A percentile compares a stretch with the other conserved stretches of the same genome.
Evolutionary conservation across 1,139 yeast genomes (phyloP).

Genomic region (Pichia sp.): DNA sequence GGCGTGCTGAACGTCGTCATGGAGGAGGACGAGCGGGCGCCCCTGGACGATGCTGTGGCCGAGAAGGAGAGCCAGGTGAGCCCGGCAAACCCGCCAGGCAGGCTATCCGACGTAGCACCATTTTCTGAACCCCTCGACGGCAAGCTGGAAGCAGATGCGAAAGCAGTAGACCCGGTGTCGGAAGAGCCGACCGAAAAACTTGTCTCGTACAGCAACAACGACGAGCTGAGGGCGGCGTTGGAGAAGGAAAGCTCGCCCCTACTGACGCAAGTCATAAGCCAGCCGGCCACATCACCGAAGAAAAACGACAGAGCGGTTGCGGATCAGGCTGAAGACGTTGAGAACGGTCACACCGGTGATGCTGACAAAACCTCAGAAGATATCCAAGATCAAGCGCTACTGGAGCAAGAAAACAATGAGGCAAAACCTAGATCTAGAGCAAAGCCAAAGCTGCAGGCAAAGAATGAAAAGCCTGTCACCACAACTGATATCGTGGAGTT

Average conservation of each 20-base stretch:
- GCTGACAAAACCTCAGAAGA: not conserved
- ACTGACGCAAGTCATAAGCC: not conserved
- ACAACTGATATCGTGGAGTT: slow-evolving; percentile 2
- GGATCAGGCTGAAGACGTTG: not conserved
- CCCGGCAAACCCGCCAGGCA: too few species aligned
- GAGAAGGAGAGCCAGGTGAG: too few species aligned
- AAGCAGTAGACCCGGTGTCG: not conserved
- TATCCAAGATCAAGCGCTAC: not conserved
- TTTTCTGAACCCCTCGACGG: not conserved
- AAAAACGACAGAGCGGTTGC: not conserved
- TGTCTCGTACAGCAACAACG: not conserved
- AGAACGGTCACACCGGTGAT: not conserved
- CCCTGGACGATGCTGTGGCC: not conserved
- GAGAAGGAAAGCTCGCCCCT: not conserved
- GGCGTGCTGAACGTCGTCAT: not conserved
- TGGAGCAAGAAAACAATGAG: not conserved
- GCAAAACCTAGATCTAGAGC: not conserved
- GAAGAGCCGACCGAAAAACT: not conserved
- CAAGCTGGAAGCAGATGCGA: not conserved
- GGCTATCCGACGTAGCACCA: not conserved
- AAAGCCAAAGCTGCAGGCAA: not conserved
- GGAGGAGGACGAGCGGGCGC: not conserved
- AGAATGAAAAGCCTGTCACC: slow-evolving; percentile 1
- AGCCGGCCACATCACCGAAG: not conserved
- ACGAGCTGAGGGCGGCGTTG: not conserved